Percentiles rank a stretch among this genome's conserved stretches.
phyloP scores from a whole-genome alignment of 371 early-diverging fungal genomes.

The Cladochytrium tenue region DNA sequence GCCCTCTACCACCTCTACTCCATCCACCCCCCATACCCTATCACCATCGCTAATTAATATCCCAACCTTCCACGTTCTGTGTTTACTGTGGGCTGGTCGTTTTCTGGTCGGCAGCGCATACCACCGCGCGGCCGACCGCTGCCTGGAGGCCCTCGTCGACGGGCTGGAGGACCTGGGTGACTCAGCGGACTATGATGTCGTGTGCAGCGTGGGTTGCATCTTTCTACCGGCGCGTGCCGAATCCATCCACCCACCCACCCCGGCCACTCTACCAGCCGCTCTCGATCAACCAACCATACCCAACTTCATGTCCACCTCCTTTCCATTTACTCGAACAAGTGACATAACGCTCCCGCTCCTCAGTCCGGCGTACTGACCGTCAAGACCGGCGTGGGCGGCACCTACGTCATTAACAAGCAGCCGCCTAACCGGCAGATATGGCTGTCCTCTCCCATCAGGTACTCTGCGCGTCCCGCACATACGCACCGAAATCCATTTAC shows the following conservation, averaged over 20 bases:
- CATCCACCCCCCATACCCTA: no score
- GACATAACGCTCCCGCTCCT: not conserved
- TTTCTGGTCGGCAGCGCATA: conserved; percentile 57
- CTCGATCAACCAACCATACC: no score
- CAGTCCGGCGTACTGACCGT: conserved; percentile 87
- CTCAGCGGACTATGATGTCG: conserved; percentile 75
- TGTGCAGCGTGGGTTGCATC: conserved; percentile 68
- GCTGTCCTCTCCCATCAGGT: conserved; percentile 88
- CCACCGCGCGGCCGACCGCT: conserved; percentile 68
- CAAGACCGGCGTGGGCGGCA: conserved; percentile 79
- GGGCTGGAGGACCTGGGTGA: conserved; percentile 81
- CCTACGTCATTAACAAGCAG: conserved; percentile 97
- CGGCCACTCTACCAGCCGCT: not conserved
- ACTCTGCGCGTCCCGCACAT: no score
- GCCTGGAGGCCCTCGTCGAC: conserved; percentile 71
- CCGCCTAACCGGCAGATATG: conserved; percentile 98
- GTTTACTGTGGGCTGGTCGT: no score
- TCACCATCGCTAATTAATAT: no score
- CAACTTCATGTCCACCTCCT: not conserved
- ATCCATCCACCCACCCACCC: not conserved
- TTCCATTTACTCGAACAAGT: not conserved
- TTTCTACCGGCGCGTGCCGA: not conserved
- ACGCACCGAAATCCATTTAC: not conserved
- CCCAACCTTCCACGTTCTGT: no score
- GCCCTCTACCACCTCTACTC: no score